Conservation (phyloP, 352 stramenopile species). For the Phytophthora palmivora region DNA sequence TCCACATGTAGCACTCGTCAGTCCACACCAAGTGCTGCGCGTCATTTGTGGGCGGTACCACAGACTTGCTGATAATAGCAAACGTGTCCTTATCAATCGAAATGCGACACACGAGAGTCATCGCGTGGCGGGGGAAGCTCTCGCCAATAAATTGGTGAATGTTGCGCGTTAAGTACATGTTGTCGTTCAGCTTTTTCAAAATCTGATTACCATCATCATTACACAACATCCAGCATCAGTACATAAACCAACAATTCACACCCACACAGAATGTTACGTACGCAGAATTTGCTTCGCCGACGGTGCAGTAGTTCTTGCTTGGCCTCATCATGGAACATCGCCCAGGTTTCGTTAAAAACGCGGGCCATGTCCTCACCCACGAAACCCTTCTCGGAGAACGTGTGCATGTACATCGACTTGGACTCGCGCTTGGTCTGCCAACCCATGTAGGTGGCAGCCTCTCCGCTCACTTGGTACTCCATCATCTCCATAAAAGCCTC, state of each 20-base stretch:
- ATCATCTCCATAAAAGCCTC: slow-evolving; percentile 85
- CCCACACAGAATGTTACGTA: slow-evolving; percentile 42
- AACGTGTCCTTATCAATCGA: slow-evolving; percentile 87
- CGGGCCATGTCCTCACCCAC: slow-evolving; percentile 71
- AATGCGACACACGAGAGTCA: slow-evolving; percentile 84
- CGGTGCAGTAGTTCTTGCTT: slow-evolving; percentile 78
- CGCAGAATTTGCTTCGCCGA: slow-evolving; percentile 83
- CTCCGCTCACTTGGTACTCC: slow-evolving; percentile 81
- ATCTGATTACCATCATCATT: slow-evolving; percentile 50
- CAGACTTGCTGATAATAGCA: slow-evolving; percentile 84
- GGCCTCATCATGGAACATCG: slow-evolving; percentile 75
- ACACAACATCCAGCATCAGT: slow-evolving; percentile 3
- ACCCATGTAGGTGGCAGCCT: slow-evolving; percentile 65
- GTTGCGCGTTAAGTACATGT: slow-evolving; percentile 87
- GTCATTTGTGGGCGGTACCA: slow-evolving; percentile 80
- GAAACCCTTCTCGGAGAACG: slow-evolving; percentile 80
- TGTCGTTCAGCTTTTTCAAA: slow-evolving; percentile 86
- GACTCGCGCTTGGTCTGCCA: slow-evolving; percentile 87
- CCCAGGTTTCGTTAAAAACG: slow-evolving; percentile 84
- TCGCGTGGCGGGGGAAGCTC: slow-evolving; percentile 85
- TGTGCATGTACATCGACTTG: slow-evolving; percentile 89
- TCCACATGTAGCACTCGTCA: slow-evolving; percentile 89
- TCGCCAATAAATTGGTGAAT: slow-evolving; percentile 91
- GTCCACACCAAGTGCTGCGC: slow-evolving; percentile 89
- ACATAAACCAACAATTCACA: not conserved